Conservation (phyloP, 352 stramenopile genomes). For the Blastocystis sp. region DNA sequence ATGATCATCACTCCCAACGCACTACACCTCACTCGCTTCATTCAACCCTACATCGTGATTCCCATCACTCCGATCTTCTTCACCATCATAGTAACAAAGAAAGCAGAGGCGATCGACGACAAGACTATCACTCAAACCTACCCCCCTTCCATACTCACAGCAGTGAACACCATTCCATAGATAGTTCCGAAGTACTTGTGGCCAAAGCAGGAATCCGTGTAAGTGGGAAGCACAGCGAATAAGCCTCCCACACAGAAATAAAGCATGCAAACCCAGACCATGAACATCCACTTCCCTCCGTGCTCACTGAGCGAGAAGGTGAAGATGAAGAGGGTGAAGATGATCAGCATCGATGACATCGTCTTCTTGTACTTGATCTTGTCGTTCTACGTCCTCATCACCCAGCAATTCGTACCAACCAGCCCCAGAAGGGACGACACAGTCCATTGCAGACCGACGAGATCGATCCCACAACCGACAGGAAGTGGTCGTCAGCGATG, state of each 20-base stretch:
- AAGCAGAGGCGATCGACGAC: not conserved
- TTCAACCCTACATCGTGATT: not conserved
- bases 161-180: conserved; percentile 31
- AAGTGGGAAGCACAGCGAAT: conserved; percentile 37
- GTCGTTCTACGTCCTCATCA: not conserved
- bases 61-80: conserved; percentile 28
- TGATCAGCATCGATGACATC: not conserved
- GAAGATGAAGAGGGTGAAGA: not conserved
- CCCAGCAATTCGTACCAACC: not conserved
- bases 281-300: not conserved
- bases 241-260: conserved; percentile 45
- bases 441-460: conserved; percentile 49
- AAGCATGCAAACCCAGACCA: conserved; percentile 44
- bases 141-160: not conserved
- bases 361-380: conserved; percentile 53
- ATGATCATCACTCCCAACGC: not conserved
- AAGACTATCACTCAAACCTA: not conserved
- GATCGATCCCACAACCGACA: conserved; percentile 17
- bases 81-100: conserved; percentile 36
- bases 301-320: not conserved
- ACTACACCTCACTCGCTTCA: not conserved
- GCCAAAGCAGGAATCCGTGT: conserved; percentile 8
- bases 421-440: conserved; percentile 54
- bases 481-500: conserved; percentile 39
- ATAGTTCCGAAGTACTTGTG: conserved; percentile 47